Evolutionary conservation across 2,329 filamentous ascomycete species (phyloP).

Genomic region (Diaporthe vaccinii): DNA sequence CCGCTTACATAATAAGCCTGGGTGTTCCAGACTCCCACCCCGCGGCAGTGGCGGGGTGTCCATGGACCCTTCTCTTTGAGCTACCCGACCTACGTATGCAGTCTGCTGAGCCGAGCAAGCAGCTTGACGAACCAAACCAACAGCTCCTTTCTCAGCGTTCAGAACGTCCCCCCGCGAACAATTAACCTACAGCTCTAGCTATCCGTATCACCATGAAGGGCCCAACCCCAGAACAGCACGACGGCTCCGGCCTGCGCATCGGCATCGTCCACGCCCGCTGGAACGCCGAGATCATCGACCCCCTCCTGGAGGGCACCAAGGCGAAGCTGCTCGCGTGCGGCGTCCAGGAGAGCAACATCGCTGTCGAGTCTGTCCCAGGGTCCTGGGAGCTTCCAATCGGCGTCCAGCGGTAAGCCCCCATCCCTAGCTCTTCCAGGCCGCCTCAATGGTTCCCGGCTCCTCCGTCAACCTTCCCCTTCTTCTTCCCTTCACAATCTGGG

Average conservation of each 20-base stretch:
- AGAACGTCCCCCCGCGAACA: neutral
- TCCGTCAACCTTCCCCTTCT: neutral
- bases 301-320: conserved; percentile 84
- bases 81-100: conserved; percentile 14
- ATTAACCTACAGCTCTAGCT: conserved; percentile 53
- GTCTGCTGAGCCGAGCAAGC: neutral
- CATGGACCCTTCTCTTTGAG: neutral
- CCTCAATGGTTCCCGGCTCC: neutral
- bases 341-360: conserved; percentile 89
- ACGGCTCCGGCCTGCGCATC: conserved; percentile 84
- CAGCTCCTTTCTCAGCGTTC: neutral
- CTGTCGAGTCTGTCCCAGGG: conserved; percentile 90
- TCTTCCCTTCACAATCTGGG: no score
- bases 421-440: neutral
- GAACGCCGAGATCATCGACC: conserved; percentile 90
- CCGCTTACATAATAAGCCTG: neutral
- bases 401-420: conserved; percentile 77
- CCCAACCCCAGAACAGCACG: conserved; percentile 69
- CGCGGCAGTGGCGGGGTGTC: conserved; percentile 3
- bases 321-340: conserved; percentile 83
- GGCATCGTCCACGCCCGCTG: conserved; percentile 97
- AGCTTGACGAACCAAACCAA: conserved; percentile 16
- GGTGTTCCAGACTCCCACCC: conserved; percentile 14
- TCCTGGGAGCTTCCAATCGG: conserved; percentile 95
- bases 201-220: conserved; percentile 66